Evolutionary conservation across 768 basidiomycete species (phyloP).

Genomic region (Tulasnella sp.): DNA sequence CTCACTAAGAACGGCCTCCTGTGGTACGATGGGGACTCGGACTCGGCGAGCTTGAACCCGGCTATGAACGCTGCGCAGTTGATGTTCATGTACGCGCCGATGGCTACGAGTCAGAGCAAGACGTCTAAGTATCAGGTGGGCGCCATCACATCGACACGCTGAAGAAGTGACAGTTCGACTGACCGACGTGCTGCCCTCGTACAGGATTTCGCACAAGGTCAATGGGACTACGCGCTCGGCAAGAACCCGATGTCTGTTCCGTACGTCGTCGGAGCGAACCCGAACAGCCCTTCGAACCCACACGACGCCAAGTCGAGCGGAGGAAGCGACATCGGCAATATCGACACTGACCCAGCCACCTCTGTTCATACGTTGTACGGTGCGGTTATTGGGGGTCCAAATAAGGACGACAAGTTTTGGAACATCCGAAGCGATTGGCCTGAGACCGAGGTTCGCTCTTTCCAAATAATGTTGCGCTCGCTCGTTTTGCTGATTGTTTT

Average conservation of each 20-base stretch:
- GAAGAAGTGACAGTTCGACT: neutral
- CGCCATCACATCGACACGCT: neutral
- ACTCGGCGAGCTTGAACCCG: conserved; percentile 69
- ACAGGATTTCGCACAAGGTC: conserved; percentile 54
- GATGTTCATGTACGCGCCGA: conserved; percentile 58
- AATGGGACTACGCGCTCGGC: conserved; percentile 74
- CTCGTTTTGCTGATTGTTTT: neutral
- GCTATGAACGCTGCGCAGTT: conserved; percentile 83
- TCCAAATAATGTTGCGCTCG: neutral
- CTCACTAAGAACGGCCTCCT: conserved; percentile 64
- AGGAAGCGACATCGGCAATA: conserved; percentile 52
- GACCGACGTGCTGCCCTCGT: neutral
- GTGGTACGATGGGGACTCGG: conserved; percentile 75
- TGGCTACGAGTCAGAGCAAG: conserved; percentile 53
- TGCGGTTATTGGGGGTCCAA: conserved; percentile 80
- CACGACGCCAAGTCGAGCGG: conserved; percentile 86
- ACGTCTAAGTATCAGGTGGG: conserved; percentile 48
- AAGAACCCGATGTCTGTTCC: conserved; percentile 83
- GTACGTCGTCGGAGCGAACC: conserved; percentile 81
- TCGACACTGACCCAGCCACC: conserved; percentile 58
- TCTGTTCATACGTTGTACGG: conserved; percentile 78
- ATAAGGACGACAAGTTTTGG: conserved; percentile 60
- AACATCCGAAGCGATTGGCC: conserved; percentile 87
- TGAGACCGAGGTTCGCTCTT: conserved; percentile 54
- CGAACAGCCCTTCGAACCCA: conserved; percentile 83